Conservation (phyloP, 345 rosid genomes). For the Brassica juncea region DNA sequence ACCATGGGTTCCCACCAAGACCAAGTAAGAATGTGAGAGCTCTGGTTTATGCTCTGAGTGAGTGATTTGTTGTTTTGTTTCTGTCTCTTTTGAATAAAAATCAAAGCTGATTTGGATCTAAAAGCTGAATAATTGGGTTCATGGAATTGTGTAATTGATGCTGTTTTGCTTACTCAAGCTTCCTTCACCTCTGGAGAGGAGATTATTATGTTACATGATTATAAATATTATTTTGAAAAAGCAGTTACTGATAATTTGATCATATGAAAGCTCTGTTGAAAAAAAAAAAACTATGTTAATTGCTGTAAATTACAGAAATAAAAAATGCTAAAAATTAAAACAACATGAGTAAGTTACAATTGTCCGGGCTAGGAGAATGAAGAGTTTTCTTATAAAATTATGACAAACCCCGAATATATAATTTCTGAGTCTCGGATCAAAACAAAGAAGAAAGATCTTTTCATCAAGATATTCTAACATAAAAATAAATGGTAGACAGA, state of each 20-base stretch:
- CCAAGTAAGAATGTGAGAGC: constrained; percentile 40
- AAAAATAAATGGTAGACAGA: neutral
- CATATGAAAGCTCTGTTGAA: neutral
- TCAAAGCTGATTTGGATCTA: constrained; percentile 21
- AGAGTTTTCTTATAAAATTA: neutral
- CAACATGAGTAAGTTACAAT: neutral
- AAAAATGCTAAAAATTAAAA: too few relatives aligned
- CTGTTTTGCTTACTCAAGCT: neutral
- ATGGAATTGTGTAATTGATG: neutral
- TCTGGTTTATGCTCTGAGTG: constrained; percentile 12
- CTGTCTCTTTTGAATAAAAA: constrained; percentile 19
- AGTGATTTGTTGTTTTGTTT: constrained; percentile 28
- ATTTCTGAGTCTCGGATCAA: neutral
- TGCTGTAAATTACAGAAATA: neutral
- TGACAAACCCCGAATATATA: neutral
- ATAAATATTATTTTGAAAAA: neutral
- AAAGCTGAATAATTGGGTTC: constrained; percentile 23
- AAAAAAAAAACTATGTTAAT: neutral
- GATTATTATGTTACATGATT: neutral
- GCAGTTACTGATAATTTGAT: neutral
- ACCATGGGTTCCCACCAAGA: constrained; percentile 80
- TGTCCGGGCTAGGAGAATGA: neutral
- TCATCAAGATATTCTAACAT: neutral
- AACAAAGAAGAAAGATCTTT: constrained; percentile 1
- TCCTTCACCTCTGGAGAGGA: neutral